Evolutionary conservation across 2,329 filamentous ascomycete genomes (phyloP), one percentile per base, ranked within the genome.

Genomic region (Grosmannia serpens): DNA sequence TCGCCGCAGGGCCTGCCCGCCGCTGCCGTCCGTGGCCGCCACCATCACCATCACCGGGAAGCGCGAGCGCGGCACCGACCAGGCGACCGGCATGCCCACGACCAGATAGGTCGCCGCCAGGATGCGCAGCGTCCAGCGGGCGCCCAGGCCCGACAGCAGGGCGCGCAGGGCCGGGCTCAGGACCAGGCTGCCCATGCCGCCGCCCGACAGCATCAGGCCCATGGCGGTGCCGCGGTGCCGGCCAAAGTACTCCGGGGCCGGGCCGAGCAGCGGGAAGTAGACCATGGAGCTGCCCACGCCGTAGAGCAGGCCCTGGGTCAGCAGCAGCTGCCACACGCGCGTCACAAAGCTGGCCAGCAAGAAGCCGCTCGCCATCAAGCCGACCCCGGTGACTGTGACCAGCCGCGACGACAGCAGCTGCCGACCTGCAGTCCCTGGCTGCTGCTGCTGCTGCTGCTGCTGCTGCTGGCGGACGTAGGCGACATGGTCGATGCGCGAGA

Each of bases 161-260:
- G 69, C 65, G 8, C 73, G 70, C 57, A 74, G 67, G 24, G 70
- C 63, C 6, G 74, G 72, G 0, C 73, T 72, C 58, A 76, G 69
- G 0, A 74, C 64, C 7, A 77, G 68, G 38, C 74, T 75, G 26
- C 75, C 75, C 5, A 70, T 62, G 11, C 75, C 74, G 41, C 73
- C 71, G 22, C 74, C 75, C 0, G 71, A 70, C 22, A 75, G 64
- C 26, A 75, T 73, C 65, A 77, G 70, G 0, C 74, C 75, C 69
- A 77, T 73, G 2, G 75, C 75, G 6, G 71, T 72, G 2, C 75
- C 76, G 8, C 74, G 71, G 60, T 75, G 73, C n/a, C 67, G 69
- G 38, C 69, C 71, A 61, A 79, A 79, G 62, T 77, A 80, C 63
- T 79, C 76, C 0, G 77, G 75, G 11, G 76, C 73, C 3, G 75